Percentiles rank a stretch among this genome's conserved stretches.
These are phyloP conservation scores for Hemisphaericaspora nanyangensis DNA, from an alignment of 805 yeast species.

Conservation along the genomic window DNA sequence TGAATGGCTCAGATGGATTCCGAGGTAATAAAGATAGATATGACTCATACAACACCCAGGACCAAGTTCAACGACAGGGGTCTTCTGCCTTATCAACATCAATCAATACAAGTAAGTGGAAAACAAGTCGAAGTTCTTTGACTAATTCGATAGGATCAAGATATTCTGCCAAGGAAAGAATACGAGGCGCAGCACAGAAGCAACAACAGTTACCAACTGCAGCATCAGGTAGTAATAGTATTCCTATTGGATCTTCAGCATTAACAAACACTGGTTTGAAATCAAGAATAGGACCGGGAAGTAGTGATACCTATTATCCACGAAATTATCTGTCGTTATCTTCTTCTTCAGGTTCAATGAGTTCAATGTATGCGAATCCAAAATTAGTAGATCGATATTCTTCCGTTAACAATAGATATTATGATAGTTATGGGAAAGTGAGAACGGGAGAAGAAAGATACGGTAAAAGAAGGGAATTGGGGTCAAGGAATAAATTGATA, in stretches of 20 bases:
- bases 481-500: background rate
- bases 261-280: slow-evolving; percentile 4
- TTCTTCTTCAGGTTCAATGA: background rate
- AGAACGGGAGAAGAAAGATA: background rate
- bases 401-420: slow-evolving; percentile 7
- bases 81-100: slow-evolving; percentile 8
- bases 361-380: slow-evolving; percentile 6
- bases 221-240: slow-evolving; percentile 4
- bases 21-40: slow-evolving; percentile 5
- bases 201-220: background rate
- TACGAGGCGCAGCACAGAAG: slow-evolving; percentile 11
- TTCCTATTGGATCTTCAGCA: slow-evolving; percentile 10
- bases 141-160: slow-evolving; percentile 18
- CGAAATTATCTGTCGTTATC: background rate
- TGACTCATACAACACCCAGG: slow-evolving; percentile 6
- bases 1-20: slow-evolving; percentile 1
- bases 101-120: slow-evolving; percentile 9
- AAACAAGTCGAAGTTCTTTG: slow-evolving; percentile 16
- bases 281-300: background rate
- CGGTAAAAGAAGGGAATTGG: background rate
- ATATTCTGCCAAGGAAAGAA: slow-evolving; percentile 19
- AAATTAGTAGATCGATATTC: slow-evolving; percentile 13
- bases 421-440: background rate
- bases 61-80: background rate
- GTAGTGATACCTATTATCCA: slow-evolving; percentile 27